Conservation (phyloP, 495 filamentous ascomycete species). For the Xylona heveae region DNA sequence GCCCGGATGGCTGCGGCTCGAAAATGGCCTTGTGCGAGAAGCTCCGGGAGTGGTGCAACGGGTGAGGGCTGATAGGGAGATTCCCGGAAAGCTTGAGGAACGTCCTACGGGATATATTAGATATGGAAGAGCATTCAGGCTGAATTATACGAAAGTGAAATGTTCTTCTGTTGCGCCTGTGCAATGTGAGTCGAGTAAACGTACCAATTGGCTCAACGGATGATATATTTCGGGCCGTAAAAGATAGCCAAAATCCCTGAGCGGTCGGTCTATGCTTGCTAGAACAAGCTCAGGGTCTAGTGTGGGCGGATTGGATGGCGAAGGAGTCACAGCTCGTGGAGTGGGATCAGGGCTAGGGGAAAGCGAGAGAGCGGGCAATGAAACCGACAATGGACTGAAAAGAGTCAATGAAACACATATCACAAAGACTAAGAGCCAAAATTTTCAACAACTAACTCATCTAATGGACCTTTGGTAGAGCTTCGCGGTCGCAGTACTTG, state of each 20-base stretch:
- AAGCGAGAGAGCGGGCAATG: neutral
- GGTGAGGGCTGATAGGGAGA: slow-evolving; percentile 21
- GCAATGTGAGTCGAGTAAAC: neutral
- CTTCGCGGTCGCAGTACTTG: slow-evolving; percentile 27
- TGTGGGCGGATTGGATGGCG: slow-evolving; percentile 7
- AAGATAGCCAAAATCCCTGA: slow-evolving; percentile 52
- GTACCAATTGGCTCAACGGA: slow-evolving; percentile 35
- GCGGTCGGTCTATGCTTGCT: slow-evolving; percentile 16
- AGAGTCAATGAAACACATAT: neutral
- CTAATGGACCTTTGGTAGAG: slow-evolving; percentile 29
- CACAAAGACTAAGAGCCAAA: slow-evolving; percentile 6
- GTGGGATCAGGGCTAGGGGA: neutral
- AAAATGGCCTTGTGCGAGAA: slow-evolving; percentile 39
- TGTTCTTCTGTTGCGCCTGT: neutral
- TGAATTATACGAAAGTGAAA: neutral
- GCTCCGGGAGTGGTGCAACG: slow-evolving; percentile 25
- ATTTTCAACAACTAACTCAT: slow-evolving; percentile 24
- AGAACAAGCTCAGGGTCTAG: slow-evolving; percentile 9
- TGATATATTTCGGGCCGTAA: slow-evolving; percentile 65
- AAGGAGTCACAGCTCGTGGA: neutral
- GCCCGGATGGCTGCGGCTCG: slow-evolving; percentile 55
- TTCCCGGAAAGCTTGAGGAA: slow-evolving; percentile 40
- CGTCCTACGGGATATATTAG: slow-evolving; percentile 17
- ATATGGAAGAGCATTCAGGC: no score
- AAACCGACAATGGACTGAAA: slow-evolving; percentile 7